These are phyloP conservation scores for Yamadazyma membranifaciens DNA, from an alignment of 1,139 yeast species.

Conservation along the genomic window DNA sequence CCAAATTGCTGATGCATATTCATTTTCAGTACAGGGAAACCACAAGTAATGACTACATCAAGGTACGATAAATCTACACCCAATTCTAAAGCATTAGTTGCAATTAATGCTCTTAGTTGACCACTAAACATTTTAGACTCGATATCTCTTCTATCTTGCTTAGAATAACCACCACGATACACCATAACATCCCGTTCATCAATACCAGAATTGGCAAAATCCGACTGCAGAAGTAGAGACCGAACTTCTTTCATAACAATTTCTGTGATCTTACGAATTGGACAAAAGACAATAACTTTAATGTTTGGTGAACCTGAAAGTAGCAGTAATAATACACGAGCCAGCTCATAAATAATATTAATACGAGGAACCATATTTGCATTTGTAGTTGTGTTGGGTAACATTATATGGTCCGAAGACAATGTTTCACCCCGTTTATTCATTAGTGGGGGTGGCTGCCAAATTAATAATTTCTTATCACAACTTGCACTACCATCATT, in stretches of 20 bases:
- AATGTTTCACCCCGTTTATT: slow-evolving; percentile 53
- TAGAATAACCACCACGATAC: slow-evolving; percentile 92
- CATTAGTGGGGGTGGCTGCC: slow-evolving; percentile 77
- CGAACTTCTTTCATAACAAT: slow-evolving; percentile 80
- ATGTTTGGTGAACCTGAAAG: slow-evolving; percentile 49
- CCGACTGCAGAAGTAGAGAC: slow-evolving; percentile 30
- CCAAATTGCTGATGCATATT: slow-evolving; percentile 96
- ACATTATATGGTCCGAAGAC: slow-evolving; percentile 2
- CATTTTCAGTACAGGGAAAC: slow-evolving; percentile 84
- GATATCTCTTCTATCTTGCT: slow-evolving; percentile 78
- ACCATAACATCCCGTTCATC: slow-evolving; percentile 72
- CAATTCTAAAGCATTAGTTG: slow-evolving; percentile 92
- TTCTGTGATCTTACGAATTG: slow-evolving; percentile 83
- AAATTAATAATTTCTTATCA: slow-evolving; percentile 66
- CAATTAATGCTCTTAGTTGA: slow-evolving; percentile 76
- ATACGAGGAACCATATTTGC: slow-evolving; percentile 48
- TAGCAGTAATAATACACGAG: slow-evolving; percentile 65
- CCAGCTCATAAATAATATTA: slow-evolving; percentile 72
- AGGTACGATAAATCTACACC: slow-evolving; percentile 93
- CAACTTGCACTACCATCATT: slow-evolving; percentile 91
- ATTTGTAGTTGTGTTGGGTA: slow-evolving; percentile 8
- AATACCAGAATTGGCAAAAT: slow-evolving; percentile 37
- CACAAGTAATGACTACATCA: slow-evolving; percentile 89
- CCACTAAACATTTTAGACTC: slow-evolving; percentile 92
- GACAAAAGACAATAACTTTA: slow-evolving; percentile 86